Base-by-base conservation (phyloP, 2,329 filamentous ascomycete species). In the Colletotrichum falcatum region DNA sequence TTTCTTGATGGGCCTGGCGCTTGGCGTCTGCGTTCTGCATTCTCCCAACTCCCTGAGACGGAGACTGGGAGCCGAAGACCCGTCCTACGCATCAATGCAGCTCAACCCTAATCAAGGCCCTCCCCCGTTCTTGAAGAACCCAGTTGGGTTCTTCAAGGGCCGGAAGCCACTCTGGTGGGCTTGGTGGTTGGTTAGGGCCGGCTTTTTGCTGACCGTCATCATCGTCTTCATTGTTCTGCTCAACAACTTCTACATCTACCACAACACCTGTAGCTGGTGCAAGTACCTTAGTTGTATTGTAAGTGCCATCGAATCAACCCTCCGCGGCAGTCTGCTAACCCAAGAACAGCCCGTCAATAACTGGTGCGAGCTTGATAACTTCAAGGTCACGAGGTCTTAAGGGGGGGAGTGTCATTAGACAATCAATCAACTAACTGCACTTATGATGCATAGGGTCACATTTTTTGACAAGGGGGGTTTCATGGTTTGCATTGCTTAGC, bases 111-210 rank as follows among this genome's bases (percentile, higher is more conserved):
- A 81, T 44, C 83, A 85, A 54, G 85, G 85, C 28, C 83, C 85
- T 23, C 84, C 85, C 33, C 79, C 83, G 0, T 90, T 92, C 74
- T 78, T 89, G 66, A 89, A 90, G 76, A 89, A 88, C 68, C 89
- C 92, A 0, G 79, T 90, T 5, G 90, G 89, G 7, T 98, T 98
- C 82, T 98, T 98, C 84, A 95, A 95, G 79, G 94, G 94, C 26
- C 89, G 96, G 23, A 97, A 97, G 79, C 92, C 93, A 28, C 86
- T 97, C 9, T 99, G 96, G 96, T 99, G 96, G 96, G 92, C 85
- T 7, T 99, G 96, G 96, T 98, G 95, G 95, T 81, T 97, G 28
- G 87, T 98, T 35, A 89, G 96, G 23, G 93, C 88, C 1, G 94
- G 88, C 0, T 91, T 92, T 30, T 83, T 99, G 61, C 87, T 97